A percentile compares a stretch with the other conserved stretches of the same genome.
phyloP scores from a whole-genome alignment of 805 yeast genomes.

The Metschnikowia reukaufii region DNA sequence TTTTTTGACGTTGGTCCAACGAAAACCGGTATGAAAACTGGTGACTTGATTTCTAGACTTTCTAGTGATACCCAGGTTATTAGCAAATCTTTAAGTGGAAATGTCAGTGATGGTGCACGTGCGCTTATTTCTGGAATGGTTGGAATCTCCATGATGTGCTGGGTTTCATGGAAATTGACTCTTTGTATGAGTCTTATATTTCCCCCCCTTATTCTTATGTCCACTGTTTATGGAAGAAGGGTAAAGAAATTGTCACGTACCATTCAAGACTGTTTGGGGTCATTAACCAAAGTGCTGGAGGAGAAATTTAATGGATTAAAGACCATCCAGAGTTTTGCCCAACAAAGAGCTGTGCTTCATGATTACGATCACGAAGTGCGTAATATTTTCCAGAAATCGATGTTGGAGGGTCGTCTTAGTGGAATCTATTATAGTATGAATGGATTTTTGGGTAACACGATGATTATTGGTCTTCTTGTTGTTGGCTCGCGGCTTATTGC shows the following conservation, averaged over 20 bases:
- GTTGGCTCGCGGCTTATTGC: slow-evolving; percentile 83
- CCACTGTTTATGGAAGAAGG: slow-evolving; percentile 76
- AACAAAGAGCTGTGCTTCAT: slow-evolving; percentile 74
- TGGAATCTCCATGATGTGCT: slow-evolving; percentile 89
- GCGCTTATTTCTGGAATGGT: slow-evolving; percentile 79
- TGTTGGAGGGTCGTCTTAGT: slow-evolving; percentile 75
- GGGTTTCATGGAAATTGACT: slow-evolving; percentile 79
- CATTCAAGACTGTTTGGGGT: slow-evolving; percentile 83
- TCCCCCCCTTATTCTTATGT: slow-evolving; percentile 81
- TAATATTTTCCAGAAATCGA: slow-evolving; percentile 62
- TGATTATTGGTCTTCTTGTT: slow-evolving; percentile 71
- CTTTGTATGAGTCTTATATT: slow-evolving; percentile 75
- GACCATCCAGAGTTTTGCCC: slow-evolving; percentile 89
- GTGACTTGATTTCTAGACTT: slow-evolving; percentile 85
- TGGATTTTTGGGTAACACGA: slow-evolving; percentile 80
- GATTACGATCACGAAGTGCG: slow-evolving; percentile 73
- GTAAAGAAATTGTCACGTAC: slow-evolving; percentile 72
- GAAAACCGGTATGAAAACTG: slow-evolving; percentile 61
- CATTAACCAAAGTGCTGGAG: slow-evolving; percentile 84
- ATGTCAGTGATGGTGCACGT: slow-evolving; percentile 88
- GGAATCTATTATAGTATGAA: slow-evolving; percentile 78
- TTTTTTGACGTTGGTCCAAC: slow-evolving; percentile 77
- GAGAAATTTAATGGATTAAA: slow-evolving; percentile 83
- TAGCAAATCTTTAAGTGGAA: slow-evolving; percentile 80
- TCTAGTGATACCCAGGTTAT: slow-evolving; percentile 89